Percentiles rank a stretch among this genome's conserved stretches.
phyloP scores from a whole-genome alignment of 257 asterid species.

The Petunia secreta region DNA sequence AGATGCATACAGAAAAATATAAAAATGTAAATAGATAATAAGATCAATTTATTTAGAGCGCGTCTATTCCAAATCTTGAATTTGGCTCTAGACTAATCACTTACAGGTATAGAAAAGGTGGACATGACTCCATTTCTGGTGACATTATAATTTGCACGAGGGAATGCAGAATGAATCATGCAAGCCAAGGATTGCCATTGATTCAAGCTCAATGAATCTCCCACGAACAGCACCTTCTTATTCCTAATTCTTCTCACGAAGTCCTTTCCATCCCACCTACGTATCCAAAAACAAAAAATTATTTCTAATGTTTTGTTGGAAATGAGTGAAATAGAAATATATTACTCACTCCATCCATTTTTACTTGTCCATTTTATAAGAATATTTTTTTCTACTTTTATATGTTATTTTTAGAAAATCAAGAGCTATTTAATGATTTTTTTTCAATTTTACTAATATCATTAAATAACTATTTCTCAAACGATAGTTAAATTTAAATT shows the following conservation, averaged over 20 bases:
- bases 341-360: background rate
- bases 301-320: background rate
- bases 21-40: background rate
- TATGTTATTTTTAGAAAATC: background rate
- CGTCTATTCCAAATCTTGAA: background rate
- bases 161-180: slow-evolving; percentile 39
- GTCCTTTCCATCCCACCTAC: slow-evolving; percentile 36
- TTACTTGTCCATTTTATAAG: background rate
- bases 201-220: slow-evolving; percentile 46
- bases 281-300: background rate
- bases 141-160: slow-evolving; percentile 22
- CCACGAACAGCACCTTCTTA: slow-evolving; percentile 39
- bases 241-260: slow-evolving; percentile 31
- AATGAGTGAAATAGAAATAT: background rate
- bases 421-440: too few species aligned
- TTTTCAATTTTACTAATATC: too few species aligned
- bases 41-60: too few species aligned
- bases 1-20: too few species aligned
- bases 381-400: background rate
- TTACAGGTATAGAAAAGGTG: slow-evolving; percentile 38
- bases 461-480: too few species aligned
- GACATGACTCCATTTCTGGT: slow-evolving; percentile 31
- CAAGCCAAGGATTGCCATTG: slow-evolving; percentile 51
- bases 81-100: background rate
- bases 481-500: too few species aligned